phyloP scores from a whole-genome alignment of 495 filamentous ascomycete species.

The Penicillium samsonianum region DNA sequence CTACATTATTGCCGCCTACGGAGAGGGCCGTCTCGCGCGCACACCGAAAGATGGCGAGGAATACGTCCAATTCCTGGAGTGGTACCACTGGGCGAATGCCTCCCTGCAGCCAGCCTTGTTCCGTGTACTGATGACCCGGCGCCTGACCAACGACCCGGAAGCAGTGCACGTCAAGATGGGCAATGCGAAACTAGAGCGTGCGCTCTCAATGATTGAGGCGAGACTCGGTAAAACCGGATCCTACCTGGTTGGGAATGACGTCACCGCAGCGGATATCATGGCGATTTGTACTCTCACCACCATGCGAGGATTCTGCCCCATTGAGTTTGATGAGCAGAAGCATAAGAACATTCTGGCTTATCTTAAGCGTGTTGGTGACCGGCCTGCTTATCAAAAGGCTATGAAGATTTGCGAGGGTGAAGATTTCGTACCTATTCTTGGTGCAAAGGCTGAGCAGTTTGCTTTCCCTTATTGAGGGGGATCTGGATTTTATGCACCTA shows the following conservation, averaged over 20 bases:
- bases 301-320: conserved; percentile 49
- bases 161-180: conserved; percentile 1
- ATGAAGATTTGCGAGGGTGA: conserved; percentile 40
- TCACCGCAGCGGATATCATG: conserved; percentile 66
- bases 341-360: conserved; percentile 30
- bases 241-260: conserved; percentile 59
- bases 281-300: conserved; percentile 54
- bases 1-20: conserved; percentile 57
- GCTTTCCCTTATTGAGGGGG: conserved; percentile 6
- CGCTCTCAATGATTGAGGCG: conserved; percentile 44
- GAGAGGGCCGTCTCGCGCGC: conserved; percentile 44
- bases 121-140: conserved; percentile 23
- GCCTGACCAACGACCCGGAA: conserved; percentile 15
- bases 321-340: conserved; percentile 34
- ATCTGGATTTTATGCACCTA: neutral
- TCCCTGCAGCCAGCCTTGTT: conserved; percentile 48
- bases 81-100: conserved; percentile 62
- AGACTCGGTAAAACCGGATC: conserved; percentile 42
- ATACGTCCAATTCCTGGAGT: conserved; percentile 60
- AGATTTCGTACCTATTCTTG: conserved; percentile 26
- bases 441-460: conserved; percentile 18
- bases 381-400: conserved; percentile 32
- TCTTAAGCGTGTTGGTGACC: conserved; percentile 27
- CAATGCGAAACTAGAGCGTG: conserved; percentile 20
- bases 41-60: conserved; percentile 39